Base-by-base conservation (phyloP, 2,329 filamentous ascomycete species). In the Cryphonectria japonica region DNA sequence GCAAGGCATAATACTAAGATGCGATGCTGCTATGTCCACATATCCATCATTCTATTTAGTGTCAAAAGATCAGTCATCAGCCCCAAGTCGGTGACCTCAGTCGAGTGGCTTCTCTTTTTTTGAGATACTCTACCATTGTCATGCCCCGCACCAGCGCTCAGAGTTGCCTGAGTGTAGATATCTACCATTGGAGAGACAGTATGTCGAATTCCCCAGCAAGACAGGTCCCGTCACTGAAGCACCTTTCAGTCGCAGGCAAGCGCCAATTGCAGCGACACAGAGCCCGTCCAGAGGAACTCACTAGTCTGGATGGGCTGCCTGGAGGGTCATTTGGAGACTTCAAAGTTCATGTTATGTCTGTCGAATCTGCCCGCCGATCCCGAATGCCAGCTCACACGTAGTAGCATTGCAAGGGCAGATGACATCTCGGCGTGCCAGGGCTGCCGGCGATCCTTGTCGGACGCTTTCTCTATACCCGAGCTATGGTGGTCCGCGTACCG, bases 401-500 rank as follows among this genome's bases (percentile, higher is more conserved):
- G 46, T n/a, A 50, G 46, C 19, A 19, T 50, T 22, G 46, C 46
- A 50, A 50, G 22, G n/a, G n/a, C 22, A 50, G 46, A 50, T n/a
- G 46, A 50, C 14, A 54, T 54, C 50, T 8, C 13, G 22, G 50
- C 50, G 8, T 54, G 50, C 50, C 50, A n/a, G 50, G 22, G 60
- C 4, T 62, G 60, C 41, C 16, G 43, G 8, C 29, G 1, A 11
- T 52, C 71, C 3, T 76, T 82, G 62, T 74, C 71, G 0, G 19
- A 75, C 1, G 68, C 34, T 0, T 79, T 80, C 59, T 37, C 34
- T 2, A 78, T 82, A 16, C 80, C 80, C 0, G 70, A 77, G 16
- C 50, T 77, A 0, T 83, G 80, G 79, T 83, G 81, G 82, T 76
- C 79, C 0, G 72, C 76, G 6, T 77, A 79, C 50, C 78, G 75